Base-by-base conservation (phyloP, 2,329 filamentous ascomycete species). In the Aspergillus pseudonomiae region DNA sequence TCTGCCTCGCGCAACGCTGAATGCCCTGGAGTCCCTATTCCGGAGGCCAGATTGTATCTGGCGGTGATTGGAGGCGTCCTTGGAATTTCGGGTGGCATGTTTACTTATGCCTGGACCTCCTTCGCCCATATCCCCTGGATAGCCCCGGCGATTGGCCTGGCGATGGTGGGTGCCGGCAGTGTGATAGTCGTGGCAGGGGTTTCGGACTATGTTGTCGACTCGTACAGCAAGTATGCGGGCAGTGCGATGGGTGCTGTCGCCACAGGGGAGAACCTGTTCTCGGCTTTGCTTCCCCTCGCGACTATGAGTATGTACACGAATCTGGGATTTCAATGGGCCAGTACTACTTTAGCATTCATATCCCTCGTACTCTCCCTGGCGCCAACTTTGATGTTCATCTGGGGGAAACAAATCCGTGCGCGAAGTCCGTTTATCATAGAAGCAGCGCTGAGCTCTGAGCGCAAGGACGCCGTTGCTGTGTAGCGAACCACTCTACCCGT, bases 171-270 rank as follows among this genome's bases (percentile, higher is more conserved):
- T 0, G 68, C 77, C 10, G 78, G 74, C n/a, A 80, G 80, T 5
- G 75, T 76, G 0, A 71, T 75, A 28, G 82, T 82, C 12, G 76
- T 80, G 57, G 74, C 83, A 21, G 80, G 80, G n/a, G 81, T 79
- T 3, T 77, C 80, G 0, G 83, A 84, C 71, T 82, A 83, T 57
- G 72, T 82, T 12, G 77, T 78, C 5, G 81, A 84, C 67, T 78
- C 82, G 0, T 84, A 84, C 64, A 78, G 79, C 30, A 76, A 80
- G 30, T 83, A 82, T 62, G 81, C 83, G 4, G 82, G 78, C 0
- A 83, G 80, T 19, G 79, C 81, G 1, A 73, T 83, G 1, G 79
- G 78, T 1, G 81, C 81, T 4, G 80, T 81, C 19, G 81, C 78
- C 0, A 75, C 83, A 0, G 75, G 81, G 2, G 76, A 83, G 61